A percentile compares a stretch with the other conserved stretches of the same genome.
Evolutionary conservation across 1,139 yeast genomes (phyloP).

Genomic region (Spencermartinsiella ligniputridi): DNA sequence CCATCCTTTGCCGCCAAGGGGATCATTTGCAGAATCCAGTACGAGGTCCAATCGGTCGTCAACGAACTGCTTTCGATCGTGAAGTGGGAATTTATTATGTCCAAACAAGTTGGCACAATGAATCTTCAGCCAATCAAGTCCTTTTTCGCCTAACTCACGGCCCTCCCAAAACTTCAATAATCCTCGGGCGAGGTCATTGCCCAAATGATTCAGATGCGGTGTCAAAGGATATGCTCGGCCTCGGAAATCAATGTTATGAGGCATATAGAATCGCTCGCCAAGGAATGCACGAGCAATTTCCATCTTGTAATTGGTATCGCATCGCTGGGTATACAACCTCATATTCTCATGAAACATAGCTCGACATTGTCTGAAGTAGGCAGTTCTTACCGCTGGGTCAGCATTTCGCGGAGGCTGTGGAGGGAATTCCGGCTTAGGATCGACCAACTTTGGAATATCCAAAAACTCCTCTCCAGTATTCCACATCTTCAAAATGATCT

Average conservation of each 20-base stretch:
- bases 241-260: conserved; percentile 90
- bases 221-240: conserved; percentile 96
- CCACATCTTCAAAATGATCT: conserved; percentile 75
- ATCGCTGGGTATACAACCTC: conserved; percentile 75
- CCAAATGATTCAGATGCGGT: conserved; percentile 75
- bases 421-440: conserved; percentile 52
- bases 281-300: conserved; percentile 90
- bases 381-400: conserved; percentile 68
- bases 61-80: conserved; percentile 69
- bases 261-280: conserved; percentile 81
- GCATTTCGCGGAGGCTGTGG: conserved; percentile 54
- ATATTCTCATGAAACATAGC: conserved; percentile 57
- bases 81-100: conserved; percentile 74
- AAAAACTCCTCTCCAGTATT: conserved; percentile 74
- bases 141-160: conserved; percentile 65
- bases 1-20: conserved; percentile 59
- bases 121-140: conserved; percentile 83
- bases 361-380: conserved; percentile 61
- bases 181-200: conserved; percentile 87
- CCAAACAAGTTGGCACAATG: conserved; percentile 90
- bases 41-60: conserved; percentile 63
- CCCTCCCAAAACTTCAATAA: conserved; percentile 88
- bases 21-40: conserved; percentile 64
- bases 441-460: conserved; percentile 64
- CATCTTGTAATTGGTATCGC: conserved; percentile 87